Base-by-base conservation (phyloP, 345 rosid species). In the Moricandia moricandioides region DNA sequence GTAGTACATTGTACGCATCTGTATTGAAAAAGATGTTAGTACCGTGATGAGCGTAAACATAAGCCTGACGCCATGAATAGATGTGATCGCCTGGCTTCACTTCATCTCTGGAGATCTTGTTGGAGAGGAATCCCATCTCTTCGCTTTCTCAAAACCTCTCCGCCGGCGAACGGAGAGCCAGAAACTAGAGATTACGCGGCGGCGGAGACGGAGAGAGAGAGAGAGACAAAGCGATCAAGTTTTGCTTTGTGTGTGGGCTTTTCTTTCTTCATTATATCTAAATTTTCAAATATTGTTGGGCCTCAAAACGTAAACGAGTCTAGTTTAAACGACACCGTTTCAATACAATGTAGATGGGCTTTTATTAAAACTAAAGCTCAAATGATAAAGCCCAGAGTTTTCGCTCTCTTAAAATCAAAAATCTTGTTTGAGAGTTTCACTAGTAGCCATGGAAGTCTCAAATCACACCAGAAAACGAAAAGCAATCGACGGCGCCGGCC, bases 31-130 rank as follows among this genome's bases (percentile, higher is more conserved):
- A 60, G 29, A 61, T 45, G 61, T 70, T 33, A 6, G 54, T 63
- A 88, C 96, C 96, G 80, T 92, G 97, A 73, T 92, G 97, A 29
- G 91, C 85, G 70, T 92, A 92, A 26, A 85, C 29, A 83, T 88
- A 92, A 62, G 86, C 89, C 21, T 71, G 79, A 67, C 96, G 85
- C 95, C 96, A 92, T 8, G 98, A 87, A 76, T 90, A 92, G 69
- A 92, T 88, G 75, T 92, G 98, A 84, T 90, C 95, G 11, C 95
- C 95, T 6, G 91, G 70, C 64, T 85, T 87, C 12, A 90, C 73
- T 49, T 83, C 81, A 10, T 88, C 89, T 45, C 82, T 84, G 26
- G 59, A 58, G 74, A 90, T 83, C 75, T 77, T 82, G 70, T 92
- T 83, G 1, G 94, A 90, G 1, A 90, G 63, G 54, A 92, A 73